These are phyloP conservation scores for Trebouxia sp. DNA, from an alignment of 139 green algal species.

Conservation along the genomic window DNA sequence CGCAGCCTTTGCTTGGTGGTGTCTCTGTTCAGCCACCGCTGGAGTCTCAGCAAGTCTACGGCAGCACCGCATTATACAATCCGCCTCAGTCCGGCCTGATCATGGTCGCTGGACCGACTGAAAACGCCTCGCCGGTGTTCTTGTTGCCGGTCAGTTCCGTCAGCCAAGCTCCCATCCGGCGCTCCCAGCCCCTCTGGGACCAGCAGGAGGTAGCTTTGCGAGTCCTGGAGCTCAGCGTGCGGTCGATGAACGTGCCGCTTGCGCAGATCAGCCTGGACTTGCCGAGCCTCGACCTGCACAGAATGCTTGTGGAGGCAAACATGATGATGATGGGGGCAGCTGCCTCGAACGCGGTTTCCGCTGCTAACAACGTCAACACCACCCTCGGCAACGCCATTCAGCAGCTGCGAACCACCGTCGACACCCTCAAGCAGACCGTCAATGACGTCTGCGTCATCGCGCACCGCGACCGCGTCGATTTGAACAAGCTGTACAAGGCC, in stretches of 20 bases:
- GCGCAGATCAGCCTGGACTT: constrained; percentile 8
- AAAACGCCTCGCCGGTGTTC: neutral
- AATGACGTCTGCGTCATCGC: neutral
- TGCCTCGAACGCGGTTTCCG: constrained; percentile 26
- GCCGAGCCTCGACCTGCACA: neutral
- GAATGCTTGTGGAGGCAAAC: neutral
- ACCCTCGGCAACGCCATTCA: constrained; percentile 8
- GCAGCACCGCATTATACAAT: too few relatives aligned
- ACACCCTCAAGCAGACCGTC: constrained; percentile 1
- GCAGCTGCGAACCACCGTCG: constrained; percentile 18
- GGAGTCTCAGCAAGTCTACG: neutral
- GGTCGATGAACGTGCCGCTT: neutral
- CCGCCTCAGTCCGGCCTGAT: neutral
- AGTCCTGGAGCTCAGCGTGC: neutral
- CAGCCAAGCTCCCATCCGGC: neutral
- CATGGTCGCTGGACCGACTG: neutral
- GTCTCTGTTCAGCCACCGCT: neutral
- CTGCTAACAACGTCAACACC: constrained; percentile 30
- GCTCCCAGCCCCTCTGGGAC: neutral
- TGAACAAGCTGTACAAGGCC: neutral
- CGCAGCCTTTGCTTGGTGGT: neutral
- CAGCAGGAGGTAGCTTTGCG: neutral
- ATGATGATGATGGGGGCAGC: constrained; percentile 31
- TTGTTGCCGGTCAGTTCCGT: neutral
- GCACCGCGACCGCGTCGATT: neutral